These are phyloP conservation scores for Phaffomyces opuntiae DNA, from an alignment of 805 yeast genomes.

Conservation along the genomic window DNA sequence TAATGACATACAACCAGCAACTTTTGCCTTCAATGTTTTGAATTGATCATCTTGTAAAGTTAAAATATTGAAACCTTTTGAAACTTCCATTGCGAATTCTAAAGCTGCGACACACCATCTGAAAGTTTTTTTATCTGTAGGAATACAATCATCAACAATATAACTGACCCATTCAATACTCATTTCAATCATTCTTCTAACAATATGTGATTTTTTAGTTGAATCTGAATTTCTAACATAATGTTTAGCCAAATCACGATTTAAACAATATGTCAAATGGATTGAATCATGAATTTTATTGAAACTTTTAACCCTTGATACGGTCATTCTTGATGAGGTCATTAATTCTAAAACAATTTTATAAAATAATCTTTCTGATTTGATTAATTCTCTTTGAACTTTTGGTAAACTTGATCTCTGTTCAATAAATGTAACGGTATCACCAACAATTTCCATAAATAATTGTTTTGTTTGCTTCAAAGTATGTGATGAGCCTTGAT, in stretches of 20 bases:
- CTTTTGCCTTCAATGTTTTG: constrained; percentile 62
- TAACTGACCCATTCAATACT: constrained; percentile 90
- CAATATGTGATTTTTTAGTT: constrained; percentile 57
- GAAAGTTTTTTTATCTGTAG: constrained; percentile 85
- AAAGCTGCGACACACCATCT: constrained; percentile 95
- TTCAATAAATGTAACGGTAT: constrained; percentile 47
- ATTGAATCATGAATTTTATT: constrained; percentile 70
- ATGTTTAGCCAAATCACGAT: constrained; percentile 75
- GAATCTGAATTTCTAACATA: constrained; percentile 60
- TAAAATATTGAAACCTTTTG: constrained; percentile 81
- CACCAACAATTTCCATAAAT: constrained; percentile 52
- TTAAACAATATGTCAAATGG: constrained; percentile 66
- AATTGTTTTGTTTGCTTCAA: constrained; percentile 48
- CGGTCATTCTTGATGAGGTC: constrained; percentile 45
- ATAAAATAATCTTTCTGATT: constrained; percentile 59
- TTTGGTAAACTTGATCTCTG: constrained; percentile 63
- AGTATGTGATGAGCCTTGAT: constrained; percentile 60
- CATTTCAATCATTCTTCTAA: constrained; percentile 63
- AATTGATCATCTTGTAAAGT: constrained; percentile 76
- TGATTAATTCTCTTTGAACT: constrained; percentile 66
- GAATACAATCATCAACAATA: constrained; percentile 89
- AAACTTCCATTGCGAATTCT: constrained; percentile 93
- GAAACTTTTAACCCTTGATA: constrained; percentile 47
- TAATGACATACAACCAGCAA: constrained; percentile 90
- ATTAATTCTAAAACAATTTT: constrained; percentile 60